phyloP scores from a whole-genome alignment of 306 rosid species.

The Rosa persica region DNA sequence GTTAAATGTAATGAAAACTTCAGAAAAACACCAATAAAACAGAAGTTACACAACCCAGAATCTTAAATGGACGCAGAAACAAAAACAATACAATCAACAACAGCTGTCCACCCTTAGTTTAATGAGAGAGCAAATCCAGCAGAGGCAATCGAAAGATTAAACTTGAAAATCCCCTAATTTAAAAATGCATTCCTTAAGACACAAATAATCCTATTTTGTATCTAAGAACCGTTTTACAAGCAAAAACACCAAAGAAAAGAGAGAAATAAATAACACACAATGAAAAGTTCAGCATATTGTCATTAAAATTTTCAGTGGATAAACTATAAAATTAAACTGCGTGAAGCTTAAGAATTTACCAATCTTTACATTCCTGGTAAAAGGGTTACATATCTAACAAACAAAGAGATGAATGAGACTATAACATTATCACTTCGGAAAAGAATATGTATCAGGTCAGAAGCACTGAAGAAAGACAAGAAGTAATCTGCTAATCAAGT shows the following conservation, averaged over 20 bases:
- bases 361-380: constrained; percentile 18
- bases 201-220: constrained; percentile 13
- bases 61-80: constrained; percentile 14
- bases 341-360: constrained; percentile 13
- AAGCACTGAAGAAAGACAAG: constrained; percentile 10
- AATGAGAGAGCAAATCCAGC: constrained; percentile 18
- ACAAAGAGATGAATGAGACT: neutral
- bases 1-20: constrained; percentile 19
- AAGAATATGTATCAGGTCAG: constrained; percentile 14
- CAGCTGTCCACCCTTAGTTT: constrained; percentile 20
- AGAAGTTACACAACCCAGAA: neutral
- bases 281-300: constrained; percentile 12
- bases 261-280: neutral
- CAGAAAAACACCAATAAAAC: neutral
- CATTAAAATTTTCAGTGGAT: constrained; percentile 11
- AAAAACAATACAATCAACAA: constrained; percentile 17
- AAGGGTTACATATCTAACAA: constrained; percentile 11
- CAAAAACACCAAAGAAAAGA: neutral
- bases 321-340: constrained; percentile 1
- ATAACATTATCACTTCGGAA: constrained; percentile 5
- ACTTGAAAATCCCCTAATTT: constrained; percentile 19
- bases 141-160: constrained; percentile 1
- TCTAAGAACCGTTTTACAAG: constrained; percentile 6
- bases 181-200: constrained; percentile 27
- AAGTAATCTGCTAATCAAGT: neutral